Evolutionary conservation across 2,329 filamentous ascomycete genomes (phyloP).

Genomic region (Pseudocercospora crystallina): DNA sequence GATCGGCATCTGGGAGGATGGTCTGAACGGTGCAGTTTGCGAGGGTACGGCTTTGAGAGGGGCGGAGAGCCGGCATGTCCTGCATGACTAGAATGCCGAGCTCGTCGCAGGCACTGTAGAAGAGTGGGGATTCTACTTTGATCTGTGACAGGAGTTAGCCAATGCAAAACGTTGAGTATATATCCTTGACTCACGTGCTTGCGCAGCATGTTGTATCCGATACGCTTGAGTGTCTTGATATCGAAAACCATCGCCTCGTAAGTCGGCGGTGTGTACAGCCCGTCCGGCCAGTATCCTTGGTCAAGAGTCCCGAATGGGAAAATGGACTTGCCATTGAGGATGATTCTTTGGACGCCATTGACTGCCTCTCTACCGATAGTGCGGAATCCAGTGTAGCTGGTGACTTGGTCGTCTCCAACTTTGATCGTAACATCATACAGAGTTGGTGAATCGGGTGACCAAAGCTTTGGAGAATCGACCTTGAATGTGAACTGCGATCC

Average conservation of each 20-base stretch:
- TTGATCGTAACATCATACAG: conserved; percentile 65
- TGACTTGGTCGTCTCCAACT: conserved; percentile 53
- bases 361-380: conserved; percentile 59
- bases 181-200: conserved; percentile 53
- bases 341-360: conserved; percentile 59
- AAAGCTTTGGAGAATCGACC: conserved; percentile 57
- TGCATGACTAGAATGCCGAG: conserved; percentile 67
- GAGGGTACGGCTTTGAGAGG: conserved; percentile 35
- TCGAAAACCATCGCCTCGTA: conserved; percentile 68
- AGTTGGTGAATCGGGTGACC: conserved; percentile 63
- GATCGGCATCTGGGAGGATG: conserved; percentile 41
- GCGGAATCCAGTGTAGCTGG: conserved; percentile 69
- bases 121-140: conserved; percentile 67
- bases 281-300: conserved; percentile 70
- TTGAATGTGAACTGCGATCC: conserved; percentile 56
- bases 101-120: conserved; percentile 67
- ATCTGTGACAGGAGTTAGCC: conserved; percentile 39
- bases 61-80: conserved; percentile 66
- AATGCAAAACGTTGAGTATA: not conserved
- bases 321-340: conserved; percentile 67
- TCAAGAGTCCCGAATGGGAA: conserved; percentile 70
- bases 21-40: conserved; percentile 26
- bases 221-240: conserved; percentile 60
- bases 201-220: conserved; percentile 69
- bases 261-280: conserved; percentile 64